phyloP scores from a whole-genome alignment of 352 stramenopile species.

The Pythium aquatile region DNA sequence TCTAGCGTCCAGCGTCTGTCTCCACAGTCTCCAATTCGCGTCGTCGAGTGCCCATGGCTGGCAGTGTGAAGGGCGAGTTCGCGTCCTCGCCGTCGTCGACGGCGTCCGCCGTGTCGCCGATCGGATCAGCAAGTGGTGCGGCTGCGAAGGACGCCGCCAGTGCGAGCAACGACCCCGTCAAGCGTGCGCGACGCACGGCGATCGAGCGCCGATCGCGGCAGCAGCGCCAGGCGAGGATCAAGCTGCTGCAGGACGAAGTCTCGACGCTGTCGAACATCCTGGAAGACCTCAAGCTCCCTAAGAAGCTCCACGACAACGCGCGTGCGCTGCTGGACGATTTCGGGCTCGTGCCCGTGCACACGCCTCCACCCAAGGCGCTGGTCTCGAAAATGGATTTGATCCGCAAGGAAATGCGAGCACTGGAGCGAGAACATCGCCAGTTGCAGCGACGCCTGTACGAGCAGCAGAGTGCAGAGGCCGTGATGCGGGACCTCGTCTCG shows the following conservation, averaged over 20 bases:
- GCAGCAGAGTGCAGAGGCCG: constrained; percentile 14
- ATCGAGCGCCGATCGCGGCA: constrained; percentile 27
- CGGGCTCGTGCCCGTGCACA: constrained; percentile 16
- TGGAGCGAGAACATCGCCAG: constrained; percentile 22
- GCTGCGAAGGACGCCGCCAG: not conserved
- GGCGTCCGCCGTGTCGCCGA: not conserved
- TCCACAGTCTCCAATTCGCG: not conserved
- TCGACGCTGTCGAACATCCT: constrained; percentile 17
- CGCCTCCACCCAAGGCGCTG: constrained; percentile 13
- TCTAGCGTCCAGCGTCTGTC: not conserved
- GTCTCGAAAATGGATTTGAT: constrained; percentile 22
- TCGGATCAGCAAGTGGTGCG: not conserved
- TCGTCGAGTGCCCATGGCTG: not conserved
- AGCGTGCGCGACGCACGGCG: constrained; percentile 23
- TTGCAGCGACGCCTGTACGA: constrained; percentile 17
- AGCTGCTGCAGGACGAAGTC: constrained; percentile 24
- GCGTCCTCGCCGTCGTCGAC: constrained; percentile 1
- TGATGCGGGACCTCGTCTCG: constrained; percentile 19
- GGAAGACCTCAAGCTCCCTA: constrained; percentile 21
- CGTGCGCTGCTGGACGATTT: constrained; percentile 18
- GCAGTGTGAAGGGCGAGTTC: not conserved
- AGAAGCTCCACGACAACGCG: constrained; percentile 23
- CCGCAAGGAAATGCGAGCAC: constrained; percentile 21
- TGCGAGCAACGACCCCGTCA: constrained; percentile 15
- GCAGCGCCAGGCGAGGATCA: constrained; percentile 24